Conservation (phyloP, 179 eudicot species). For the Amaranthus tricolor region DNA sequence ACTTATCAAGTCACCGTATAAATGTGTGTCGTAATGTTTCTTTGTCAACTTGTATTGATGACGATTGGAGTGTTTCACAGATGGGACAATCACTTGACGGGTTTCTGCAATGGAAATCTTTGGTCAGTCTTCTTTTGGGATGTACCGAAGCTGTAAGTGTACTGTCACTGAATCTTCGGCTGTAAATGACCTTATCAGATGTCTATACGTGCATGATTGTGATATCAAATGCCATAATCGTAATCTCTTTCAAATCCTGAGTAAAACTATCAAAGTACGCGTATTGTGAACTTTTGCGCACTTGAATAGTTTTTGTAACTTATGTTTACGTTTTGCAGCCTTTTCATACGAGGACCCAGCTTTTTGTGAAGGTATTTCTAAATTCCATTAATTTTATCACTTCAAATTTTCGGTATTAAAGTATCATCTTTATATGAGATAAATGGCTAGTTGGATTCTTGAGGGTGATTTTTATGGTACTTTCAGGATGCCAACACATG, state of each 20-base stretch:
- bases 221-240: background rate
- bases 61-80: constrained; percentile 37
- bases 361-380: constrained; percentile 74
- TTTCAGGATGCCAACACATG: background rate
- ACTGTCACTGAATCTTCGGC: background rate
- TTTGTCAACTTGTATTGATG: background rate
- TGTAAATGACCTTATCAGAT: constrained; percentile 9
- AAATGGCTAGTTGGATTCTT: background rate
- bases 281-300: background rate
- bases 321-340: constrained; percentile 56
- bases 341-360: constrained; percentile 71
- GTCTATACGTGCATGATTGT: background rate
- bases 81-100: constrained; percentile 98
- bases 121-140: constrained; percentile 78
- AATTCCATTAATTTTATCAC: background rate
- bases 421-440: background rate
- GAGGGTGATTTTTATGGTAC: background rate
- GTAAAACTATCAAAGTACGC: background rate
- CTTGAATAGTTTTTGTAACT: constrained; percentile 2
- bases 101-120: constrained; percentile 87
- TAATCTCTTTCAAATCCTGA: background rate
- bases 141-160: constrained; percentile 88
- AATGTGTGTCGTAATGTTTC: background rate
- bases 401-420: background rate
- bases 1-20: background rate